Evolutionary conservation across 1,284 basidiomycete genomes (phyloP), one percentile per base, ranked within the genome.

Genomic region (Cutaneotrichosporon dermatis): DNA sequence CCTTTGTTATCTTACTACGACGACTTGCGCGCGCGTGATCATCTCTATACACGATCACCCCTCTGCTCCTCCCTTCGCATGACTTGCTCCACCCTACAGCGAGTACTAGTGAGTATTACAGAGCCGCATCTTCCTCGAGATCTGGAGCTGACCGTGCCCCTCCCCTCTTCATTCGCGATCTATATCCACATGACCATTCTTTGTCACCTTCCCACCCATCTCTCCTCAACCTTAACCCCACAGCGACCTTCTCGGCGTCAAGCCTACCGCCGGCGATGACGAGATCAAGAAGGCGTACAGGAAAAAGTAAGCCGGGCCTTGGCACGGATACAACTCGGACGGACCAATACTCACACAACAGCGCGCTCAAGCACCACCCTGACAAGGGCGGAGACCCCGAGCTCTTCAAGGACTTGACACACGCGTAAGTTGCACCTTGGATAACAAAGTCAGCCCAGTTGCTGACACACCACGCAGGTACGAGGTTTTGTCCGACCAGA

Each of bases 351-450:
- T 62, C 34, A 49, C 46, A 36, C 62, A 25, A 10, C 66, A 93
- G 91, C 76, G 91, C 92, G n/a, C 80, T 96, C 60, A 85, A 87
- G 66, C 79, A 90, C 65, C 95, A 97, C 79, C 95, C 94, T 43
- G 95, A 98, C 84, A 97, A 97, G 82, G 92, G 93, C 61, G 93
- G 93, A 64, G 93, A 97, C 76, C 92, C 92, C 51, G 96, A 99
- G 79, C 79, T 89, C 62, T 99, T 99, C 88, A 98, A 99, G 78
- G 92, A 96, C 76, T 88, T 98, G 60, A 95, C 94, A 12, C 89
- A 95, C 81, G 94, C 93, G 89, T 93, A 81, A 68, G 87, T 83
- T 8, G n/a, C n/a, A n/a, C n/a, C n/a, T n/a, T n/a, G n/a, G n/a
- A n/a, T n/a, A n/a, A n/a, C n/a, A n/a, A n/a, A n/a, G n/a, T n/a